Conservation (phyloP, 1,284 basidiomycete genomes). For the Pterulicium gracile region DNA sequence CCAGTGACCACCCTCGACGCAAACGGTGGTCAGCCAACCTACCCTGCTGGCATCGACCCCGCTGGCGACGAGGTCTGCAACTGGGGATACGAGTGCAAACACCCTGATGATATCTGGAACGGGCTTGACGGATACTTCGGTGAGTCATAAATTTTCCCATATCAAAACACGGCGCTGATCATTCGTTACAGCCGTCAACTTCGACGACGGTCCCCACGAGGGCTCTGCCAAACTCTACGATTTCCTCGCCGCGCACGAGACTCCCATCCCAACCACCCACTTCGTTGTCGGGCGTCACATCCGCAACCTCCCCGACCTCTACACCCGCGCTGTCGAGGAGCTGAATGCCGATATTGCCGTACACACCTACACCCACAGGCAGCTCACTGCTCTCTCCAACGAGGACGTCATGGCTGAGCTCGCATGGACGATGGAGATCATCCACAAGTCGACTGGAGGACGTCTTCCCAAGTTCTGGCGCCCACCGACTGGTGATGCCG, state of each 20-base stretch:
- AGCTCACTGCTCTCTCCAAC: slow-evolving; percentile 72
- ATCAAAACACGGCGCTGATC: background rate
- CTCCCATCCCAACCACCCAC: slow-evolving; percentile 61
- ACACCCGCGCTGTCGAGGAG: slow-evolving; percentile 38
- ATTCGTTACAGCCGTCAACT: slow-evolving; percentile 1
- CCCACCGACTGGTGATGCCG: slow-evolving; percentile 45
- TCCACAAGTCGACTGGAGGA: slow-evolving; percentile 73
- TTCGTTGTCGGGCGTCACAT: slow-evolving; percentile 79
- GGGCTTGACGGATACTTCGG: slow-evolving; percentile 50
- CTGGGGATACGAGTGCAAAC: slow-evolving; percentile 51
- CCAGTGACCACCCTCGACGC: slow-evolving; percentile 32
- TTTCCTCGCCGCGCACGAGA: slow-evolving; percentile 38
- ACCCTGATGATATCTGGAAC: slow-evolving; percentile 56
- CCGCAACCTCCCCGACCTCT: slow-evolving; percentile 39
- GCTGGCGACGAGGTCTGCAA: slow-evolving; percentile 48
- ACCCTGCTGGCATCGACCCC: slow-evolving; percentile 44
- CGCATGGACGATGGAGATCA: slow-evolving; percentile 76
- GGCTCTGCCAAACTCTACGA: slow-evolving; percentile 22
- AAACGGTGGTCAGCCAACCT: slow-evolving; percentile 35
- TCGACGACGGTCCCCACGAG: slow-evolving; percentile 1
- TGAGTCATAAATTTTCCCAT: slow-evolving; percentile 7
- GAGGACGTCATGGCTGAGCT: slow-evolving; percentile 65
- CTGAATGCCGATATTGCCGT: slow-evolving; percentile 59
- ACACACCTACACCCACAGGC: slow-evolving; percentile 75
- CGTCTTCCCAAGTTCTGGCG: slow-evolving; percentile 16